Conservation (phyloP, 257 asterid species). For the Verbascum thapsus region DNA sequence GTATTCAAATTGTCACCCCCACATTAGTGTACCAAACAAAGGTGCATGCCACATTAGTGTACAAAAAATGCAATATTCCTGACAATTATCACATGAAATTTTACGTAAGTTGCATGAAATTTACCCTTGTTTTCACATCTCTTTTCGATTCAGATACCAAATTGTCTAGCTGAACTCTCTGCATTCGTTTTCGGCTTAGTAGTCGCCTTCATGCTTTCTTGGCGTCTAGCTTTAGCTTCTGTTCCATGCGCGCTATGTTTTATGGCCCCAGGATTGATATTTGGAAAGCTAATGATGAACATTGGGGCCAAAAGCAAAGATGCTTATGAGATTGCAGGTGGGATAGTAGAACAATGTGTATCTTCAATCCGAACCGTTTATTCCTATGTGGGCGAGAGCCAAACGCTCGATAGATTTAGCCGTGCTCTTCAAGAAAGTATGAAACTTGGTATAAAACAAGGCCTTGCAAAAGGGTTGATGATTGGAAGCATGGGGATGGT, state of each 20-base stretch:
- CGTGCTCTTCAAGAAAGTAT: conserved; percentile 51
- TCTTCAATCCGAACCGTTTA: conserved; percentile 76
- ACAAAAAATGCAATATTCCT: no score
- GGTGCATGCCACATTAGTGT: no score
- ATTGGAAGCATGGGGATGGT: conserved; percentile 81
- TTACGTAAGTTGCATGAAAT: no score
- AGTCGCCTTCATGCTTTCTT: conserved; percentile 67
- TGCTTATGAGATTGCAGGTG: conserved; percentile 63
- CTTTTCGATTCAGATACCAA: conserved; percentile 53
- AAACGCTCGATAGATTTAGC: conserved; percentile 56
- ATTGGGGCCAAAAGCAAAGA: conserved; percentile 52
- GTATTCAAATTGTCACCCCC: no score
- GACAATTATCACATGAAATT: no score
- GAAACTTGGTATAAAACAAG: conserved; percentile 65
- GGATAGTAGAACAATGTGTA: conserved; percentile 65
- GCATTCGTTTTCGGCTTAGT: conserved; percentile 50
- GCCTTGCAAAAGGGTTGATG: conserved; percentile 67
- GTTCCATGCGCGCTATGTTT: conserved; percentile 63
- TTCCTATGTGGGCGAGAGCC: conserved; percentile 66
- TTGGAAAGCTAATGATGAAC: conserved; percentile 65
- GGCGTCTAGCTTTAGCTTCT: conserved; percentile 74
- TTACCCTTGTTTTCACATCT: not conserved
- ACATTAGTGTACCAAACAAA: no score
- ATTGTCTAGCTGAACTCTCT: conserved; percentile 53
- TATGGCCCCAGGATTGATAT: conserved; percentile 59